phyloP scores from a whole-genome alignment of 192 early-diverging fungal species.

The Coemansia furcata region DNA sequence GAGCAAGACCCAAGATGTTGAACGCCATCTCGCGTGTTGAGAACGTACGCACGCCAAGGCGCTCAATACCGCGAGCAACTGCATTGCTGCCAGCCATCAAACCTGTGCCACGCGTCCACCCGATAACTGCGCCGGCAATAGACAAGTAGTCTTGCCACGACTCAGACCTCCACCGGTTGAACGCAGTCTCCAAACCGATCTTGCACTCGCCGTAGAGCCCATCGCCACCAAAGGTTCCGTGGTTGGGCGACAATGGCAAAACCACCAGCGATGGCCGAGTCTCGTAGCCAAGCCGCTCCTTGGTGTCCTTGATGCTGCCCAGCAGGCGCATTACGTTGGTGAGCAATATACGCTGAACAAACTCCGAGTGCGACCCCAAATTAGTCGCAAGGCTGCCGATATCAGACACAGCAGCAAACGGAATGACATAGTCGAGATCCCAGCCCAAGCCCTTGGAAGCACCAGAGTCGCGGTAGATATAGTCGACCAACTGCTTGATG shows the following conservation, averaged over 20 bases:
- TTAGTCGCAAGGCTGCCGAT: constrained; percentile 81
- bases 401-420: constrained; percentile 92
- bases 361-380: constrained; percentile 84
- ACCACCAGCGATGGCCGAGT: constrained; percentile 86
- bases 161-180: constrained; percentile 91
- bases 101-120: constrained; percentile 96
- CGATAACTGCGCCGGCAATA: constrained; percentile 90
- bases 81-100: constrained; percentile 88
- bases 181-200: constrained; percentile 86
- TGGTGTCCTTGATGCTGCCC: constrained; percentile 81
- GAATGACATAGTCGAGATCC: constrained; percentile 94
- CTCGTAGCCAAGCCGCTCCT: constrained; percentile 69
- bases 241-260: constrained; percentile 93
- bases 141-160: constrained; percentile 83
- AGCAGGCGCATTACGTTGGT: constrained; percentile 87
- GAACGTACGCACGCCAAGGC: constrained; percentile 87
- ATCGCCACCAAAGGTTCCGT: constrained; percentile 90
- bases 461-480: constrained; percentile 73
- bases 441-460: constrained; percentile 65
- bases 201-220: constrained; percentile 95
- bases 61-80: constrained; percentile 87
- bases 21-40: constrained; percentile 93
- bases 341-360: constrained; percentile 91
- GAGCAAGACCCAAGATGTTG: constrained; percentile 82
- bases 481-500: constrained; percentile 72